A percentile compares a stretch with the other conserved stretches of the same genome.
These are phyloP conservation scores for Gnaphalium uliginosum DNA, from an alignment of 129 eudicot species.

Conservation along the genomic window DNA sequence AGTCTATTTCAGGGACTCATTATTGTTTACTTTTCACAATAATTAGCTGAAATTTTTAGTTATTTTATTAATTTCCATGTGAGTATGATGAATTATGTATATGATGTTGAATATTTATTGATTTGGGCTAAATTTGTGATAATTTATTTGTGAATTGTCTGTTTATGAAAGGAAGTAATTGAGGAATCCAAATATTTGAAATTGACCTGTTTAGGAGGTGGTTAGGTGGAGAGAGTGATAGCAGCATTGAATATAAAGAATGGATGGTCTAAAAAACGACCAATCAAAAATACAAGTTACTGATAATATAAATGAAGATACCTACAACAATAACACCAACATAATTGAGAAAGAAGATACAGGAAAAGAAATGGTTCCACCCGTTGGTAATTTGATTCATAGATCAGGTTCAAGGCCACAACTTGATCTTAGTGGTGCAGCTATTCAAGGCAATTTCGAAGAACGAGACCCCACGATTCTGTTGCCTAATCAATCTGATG, in stretches of 20 bases:
- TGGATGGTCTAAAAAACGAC: constrained; percentile 43
- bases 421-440: constrained; percentile 91
- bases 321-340: neutral
- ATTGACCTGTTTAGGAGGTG: constrained; percentile 39
- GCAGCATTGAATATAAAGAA: constrained; percentile 28
- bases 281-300: constrained; percentile 35
- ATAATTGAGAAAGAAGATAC: constrained; percentile 34
- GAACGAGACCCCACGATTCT: constrained; percentile 85
- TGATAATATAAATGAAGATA: constrained; percentile 45
- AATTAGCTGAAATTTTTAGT: constrained; percentile 14
- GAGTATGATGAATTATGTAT: constrained; percentile 17
- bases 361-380: constrained; percentile 64
- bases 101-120: constrained; percentile 12
- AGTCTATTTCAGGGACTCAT: constrained; percentile 21
- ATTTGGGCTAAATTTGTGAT: constrained; percentile 11
- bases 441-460: constrained; percentile 99
- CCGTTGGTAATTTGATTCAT: constrained; percentile 67
- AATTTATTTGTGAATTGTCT: constrained; percentile 24
- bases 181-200: constrained; percentile 39
- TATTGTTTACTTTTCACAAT: constrained; percentile 6
- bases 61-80: constrained; percentile 31
- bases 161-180: constrained; percentile 21
- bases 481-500: constrained; percentile 98
- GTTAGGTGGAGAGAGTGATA: constrained; percentile 34
- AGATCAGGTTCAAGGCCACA: constrained; percentile 83